Conservation (phyloP, 176 grass and related monocot species). For the Hsuehochloa calcarea region DNA sequence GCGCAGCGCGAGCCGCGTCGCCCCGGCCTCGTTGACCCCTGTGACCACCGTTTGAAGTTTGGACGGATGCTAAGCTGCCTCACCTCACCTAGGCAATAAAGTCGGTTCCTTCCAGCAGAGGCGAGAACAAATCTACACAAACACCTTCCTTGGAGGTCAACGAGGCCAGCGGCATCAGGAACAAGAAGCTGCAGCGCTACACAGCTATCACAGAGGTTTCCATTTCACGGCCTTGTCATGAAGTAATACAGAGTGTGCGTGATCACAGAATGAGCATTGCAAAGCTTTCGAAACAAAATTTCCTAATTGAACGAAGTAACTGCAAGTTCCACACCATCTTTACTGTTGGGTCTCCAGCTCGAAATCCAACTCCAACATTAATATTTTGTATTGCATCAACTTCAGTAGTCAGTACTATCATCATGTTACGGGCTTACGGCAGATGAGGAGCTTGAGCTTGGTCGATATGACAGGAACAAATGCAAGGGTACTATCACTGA, state of each 20-base stretch:
- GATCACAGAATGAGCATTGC: background rate
- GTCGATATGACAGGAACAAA: background rate
- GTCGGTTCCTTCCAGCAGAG: too few relatives aligned
- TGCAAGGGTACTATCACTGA: background rate
- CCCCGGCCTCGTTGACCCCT: background rate
- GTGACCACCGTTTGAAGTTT: background rate
- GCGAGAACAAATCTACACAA: too few relatives aligned
- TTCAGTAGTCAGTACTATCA: background rate
- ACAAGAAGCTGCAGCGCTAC: background rate
- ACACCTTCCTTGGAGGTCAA: too few relatives aligned
- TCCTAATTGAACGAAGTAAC: background rate
- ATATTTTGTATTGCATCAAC: background rate
- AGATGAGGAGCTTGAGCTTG: background rate
- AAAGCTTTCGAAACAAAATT: background rate
- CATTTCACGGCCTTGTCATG: background rate
- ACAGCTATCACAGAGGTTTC: background rate
- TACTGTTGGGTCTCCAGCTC: slow-evolving; percentile 49
- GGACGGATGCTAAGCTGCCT: too few relatives aligned
- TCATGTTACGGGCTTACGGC: background rate
- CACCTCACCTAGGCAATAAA: too few relatives aligned
- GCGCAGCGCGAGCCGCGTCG: background rate
- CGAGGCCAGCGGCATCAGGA: too few relatives aligned
- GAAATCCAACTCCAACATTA: background rate
- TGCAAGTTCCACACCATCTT: background rate
- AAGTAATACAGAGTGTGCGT: background rate